phyloP scores from a whole-genome alignment of 2,329 filamentous ascomycete species.

The Lasiodiplodia citricola region DNA sequence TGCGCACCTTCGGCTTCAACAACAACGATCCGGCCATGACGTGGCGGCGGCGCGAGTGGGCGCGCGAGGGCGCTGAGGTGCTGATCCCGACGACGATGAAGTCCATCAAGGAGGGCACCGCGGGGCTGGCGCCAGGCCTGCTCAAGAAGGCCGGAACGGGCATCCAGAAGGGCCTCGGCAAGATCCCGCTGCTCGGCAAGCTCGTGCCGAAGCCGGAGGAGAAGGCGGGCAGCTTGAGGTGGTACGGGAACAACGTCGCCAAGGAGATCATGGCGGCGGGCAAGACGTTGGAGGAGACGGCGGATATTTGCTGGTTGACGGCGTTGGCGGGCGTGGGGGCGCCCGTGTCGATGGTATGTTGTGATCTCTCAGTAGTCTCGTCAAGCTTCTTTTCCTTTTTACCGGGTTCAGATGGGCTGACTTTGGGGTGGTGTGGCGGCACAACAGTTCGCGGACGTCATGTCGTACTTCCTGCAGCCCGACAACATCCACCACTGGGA shows the following conservation, averaged over 20 bases:
- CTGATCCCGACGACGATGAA: slow-evolving; percentile 34
- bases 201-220: neutral
- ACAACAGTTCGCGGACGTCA: slow-evolving; percentile 15
- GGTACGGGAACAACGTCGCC: slow-evolving; percentile 23
- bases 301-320: slow-evolving; percentile 25
- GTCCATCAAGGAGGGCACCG: slow-evolving; percentile 1
- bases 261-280: slow-evolving; percentile 18
- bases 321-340: slow-evolving; percentile 24
- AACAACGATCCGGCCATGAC: slow-evolving; percentile 56
- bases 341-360: slow-evolving; percentile 21
- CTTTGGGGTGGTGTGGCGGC: no score
- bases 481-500: slow-evolving; percentile 22
- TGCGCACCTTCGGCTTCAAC: slow-evolving; percentile 55
- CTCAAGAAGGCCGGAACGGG: neutral
- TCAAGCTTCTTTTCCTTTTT: neutral
- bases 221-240: neutral
- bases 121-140: neutral
- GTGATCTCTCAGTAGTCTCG: neutral
- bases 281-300: slow-evolving; percentile 20
- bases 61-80: slow-evolving; percentile 47
- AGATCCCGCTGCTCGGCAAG: neutral
- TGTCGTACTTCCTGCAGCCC: slow-evolving; percentile 17
- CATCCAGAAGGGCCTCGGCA: neutral
- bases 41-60: slow-evolving; percentile 53
- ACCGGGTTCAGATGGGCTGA: neutral